These are phyloP conservation scores for Lophiostoma macrostomum DNA, from an alignment of 495 filamentous ascomycete species.

Conservation along the genomic window DNA sequence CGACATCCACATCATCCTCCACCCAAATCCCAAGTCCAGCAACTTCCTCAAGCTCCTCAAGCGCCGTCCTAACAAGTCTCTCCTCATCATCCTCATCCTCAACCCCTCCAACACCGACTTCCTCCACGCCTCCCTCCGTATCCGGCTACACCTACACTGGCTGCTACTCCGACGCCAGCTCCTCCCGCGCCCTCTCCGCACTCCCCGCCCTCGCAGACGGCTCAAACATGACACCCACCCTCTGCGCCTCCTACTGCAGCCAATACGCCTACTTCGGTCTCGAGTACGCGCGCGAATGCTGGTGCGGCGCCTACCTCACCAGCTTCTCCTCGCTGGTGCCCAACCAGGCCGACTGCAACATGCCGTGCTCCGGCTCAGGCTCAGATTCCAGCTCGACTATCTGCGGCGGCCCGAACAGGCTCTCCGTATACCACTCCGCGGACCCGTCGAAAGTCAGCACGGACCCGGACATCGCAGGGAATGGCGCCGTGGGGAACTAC, in stretches of 20 bases:
- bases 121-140: background rate
- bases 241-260: conserved; percentile 24
- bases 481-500: conserved; percentile 8
- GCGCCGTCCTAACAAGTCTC: background rate
- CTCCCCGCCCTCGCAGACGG: conserved; percentile 1
- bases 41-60: background rate
- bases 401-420: conserved; percentile 13
- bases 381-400: conserved; percentile 16
- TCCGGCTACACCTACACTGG: conserved; percentile 7
- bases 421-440: conserved; percentile 10
- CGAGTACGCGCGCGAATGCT: conserved; percentile 29
- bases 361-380: conserved; percentile 47
- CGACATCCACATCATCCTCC: background rate
- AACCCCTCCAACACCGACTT: background rate
- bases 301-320: conserved; percentile 13
- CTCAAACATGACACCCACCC: conserved; percentile 11
- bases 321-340: background rate
- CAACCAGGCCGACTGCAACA: conserved; percentile 45
- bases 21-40: background rate
- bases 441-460: conserved; percentile 1
- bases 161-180: conserved; percentile 14
- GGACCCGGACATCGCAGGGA: background rate
- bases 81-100: background rate
- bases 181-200: conserved; percentile 8
- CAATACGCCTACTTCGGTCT: conserved; percentile 23